Conservation (phyloP, 345 rosid genomes). For the rapeseed (Brassica napus) region Da-Ae NC_063441.1:865001-865500, state of each 20-base stretch:
- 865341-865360: not conserved
- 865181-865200: too few relatives aligned
- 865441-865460: conserved; percentile 98
- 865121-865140: not conserved
- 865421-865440: conserved; percentile 96
- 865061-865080: conserved; percentile 87
- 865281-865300: not conserved
- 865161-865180: not conserved
- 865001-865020: conserved; percentile 54
- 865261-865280: not conserved
- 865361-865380: not conserved
- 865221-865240: conserved; percentile 4
- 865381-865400: not conserved
- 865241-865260: not conserved
- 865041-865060: conserved; percentile 69
- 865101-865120: conserved; percentile 55
- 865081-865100: conserved; percentile 73
- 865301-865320: conserved; percentile 5
- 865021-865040: conserved; percentile 83
- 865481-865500: conserved; percentile 27
- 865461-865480: conserved; percentile 99
- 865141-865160: conserved; percentile 3
- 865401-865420: conserved; percentile 74
- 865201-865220: not conserved
- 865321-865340: not conserved